phyloP scores from a whole-genome alignment of 75 land plant genomes.

The Sequoia sempervirens region DNA sequence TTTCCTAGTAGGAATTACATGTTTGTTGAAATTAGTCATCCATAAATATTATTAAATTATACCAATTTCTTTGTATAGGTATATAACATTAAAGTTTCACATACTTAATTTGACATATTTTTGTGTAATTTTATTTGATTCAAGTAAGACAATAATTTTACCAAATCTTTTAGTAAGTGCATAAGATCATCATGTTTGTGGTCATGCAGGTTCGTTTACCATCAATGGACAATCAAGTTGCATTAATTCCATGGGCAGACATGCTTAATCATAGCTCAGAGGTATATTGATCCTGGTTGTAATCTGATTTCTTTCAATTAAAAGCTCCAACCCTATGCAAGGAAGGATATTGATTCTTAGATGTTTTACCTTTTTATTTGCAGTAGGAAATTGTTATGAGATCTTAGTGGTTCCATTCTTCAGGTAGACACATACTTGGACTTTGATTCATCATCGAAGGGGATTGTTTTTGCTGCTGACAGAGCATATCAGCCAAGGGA shows the following conservation, averaged over 20 bases:
- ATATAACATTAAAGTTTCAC: background rate
- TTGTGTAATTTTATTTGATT: background rate
- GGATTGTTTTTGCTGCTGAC: constrained; percentile 70
- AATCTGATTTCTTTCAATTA: background rate
- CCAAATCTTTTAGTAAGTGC: background rate
- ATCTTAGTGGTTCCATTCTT: constrained; percentile 1
- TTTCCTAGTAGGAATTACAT: background rate
- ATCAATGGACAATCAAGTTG: constrained; percentile 72
- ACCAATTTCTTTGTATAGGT: background rate
- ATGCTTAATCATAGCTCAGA: constrained; percentile 91
- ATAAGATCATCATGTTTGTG: background rate
- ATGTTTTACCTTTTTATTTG: background rate
- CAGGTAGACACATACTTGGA: constrained; percentile 89
- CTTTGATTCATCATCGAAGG: constrained; percentile 67
- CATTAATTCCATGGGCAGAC: constrained; percentile 92
- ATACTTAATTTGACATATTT: no score
- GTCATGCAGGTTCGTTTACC: constrained; percentile 72
- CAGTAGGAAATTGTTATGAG: constrained; percentile 3
- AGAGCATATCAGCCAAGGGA: constrained; percentile 75
- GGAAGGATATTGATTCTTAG: background rate
- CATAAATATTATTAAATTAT: background rate
- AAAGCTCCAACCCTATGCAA: background rate
- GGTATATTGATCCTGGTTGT: constrained; percentile 26
- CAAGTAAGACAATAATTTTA: background rate
- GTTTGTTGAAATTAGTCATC: background rate